Conservation (phyloP, 2,329 filamentous ascomycete genomes). For the Zymoseptoria crescenta region DNA sequence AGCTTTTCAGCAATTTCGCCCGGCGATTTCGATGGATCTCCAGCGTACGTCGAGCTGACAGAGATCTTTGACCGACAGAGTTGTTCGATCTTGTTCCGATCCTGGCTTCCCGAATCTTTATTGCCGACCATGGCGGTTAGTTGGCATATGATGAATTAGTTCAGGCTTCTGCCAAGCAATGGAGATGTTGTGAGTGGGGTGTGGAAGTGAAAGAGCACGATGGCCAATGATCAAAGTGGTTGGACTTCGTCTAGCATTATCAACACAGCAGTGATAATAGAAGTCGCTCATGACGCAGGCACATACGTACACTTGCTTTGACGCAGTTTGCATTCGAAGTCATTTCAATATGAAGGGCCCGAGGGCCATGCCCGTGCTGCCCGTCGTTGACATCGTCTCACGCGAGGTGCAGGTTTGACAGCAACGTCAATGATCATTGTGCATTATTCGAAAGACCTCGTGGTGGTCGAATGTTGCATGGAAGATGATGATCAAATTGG, state of each 20-base stretch:
- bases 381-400: too few relatives aligned
- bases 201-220: neutral
- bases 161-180: neutral
- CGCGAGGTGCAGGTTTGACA: too few relatives aligned
- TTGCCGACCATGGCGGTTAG: constrained; percentile 3
- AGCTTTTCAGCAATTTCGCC: constrained; percentile 21
- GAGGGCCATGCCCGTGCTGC: too few relatives aligned
- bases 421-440: too few relatives aligned
- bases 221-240: neutral
- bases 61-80: constrained; percentile 17
- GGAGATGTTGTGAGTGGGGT: neutral
- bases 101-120: constrained; percentile 3
- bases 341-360: too few relatives aligned
- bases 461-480: neutral
- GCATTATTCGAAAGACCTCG: too few relatives aligned
- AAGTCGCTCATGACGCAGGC: neutral
- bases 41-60: constrained; percentile 20
- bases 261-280: neutral
- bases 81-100: constrained; percentile 15
- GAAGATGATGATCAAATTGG: neutral
- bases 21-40: constrained; percentile 18
- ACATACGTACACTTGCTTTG: neutral
- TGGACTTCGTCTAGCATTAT: too few relatives aligned
- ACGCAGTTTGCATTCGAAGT: too few relatives aligned
- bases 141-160: neutral